These are phyloP conservation scores for Gelatoporia subvermispora DNA, from an alignment of 768 basidiomycete genomes.

Conservation along the genomic window DNA sequence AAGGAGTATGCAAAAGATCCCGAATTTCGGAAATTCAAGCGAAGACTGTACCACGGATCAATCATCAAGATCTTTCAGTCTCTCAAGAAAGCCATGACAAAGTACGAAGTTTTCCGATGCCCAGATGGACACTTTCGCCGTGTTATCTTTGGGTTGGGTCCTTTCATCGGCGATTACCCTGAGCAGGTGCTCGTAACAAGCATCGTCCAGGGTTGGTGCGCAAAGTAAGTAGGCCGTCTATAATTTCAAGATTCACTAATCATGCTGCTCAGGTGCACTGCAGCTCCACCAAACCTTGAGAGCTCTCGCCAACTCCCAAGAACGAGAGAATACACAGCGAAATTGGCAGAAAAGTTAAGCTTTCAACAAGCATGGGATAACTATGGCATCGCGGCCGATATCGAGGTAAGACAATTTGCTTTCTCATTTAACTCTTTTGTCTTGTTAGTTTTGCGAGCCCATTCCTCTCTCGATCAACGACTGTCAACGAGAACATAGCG, in stretches of 20 bases:
- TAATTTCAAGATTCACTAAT: background rate
- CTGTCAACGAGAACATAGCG: too few species aligned
- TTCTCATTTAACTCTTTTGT: too few species aligned
- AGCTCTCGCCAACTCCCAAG: too few species aligned
- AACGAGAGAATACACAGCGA: too few species aligned
- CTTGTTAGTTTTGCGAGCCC: too few species aligned
- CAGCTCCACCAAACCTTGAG: too few species aligned
- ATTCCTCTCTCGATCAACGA: too few species aligned
- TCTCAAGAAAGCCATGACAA: conserved; percentile 7
- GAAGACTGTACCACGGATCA: conserved; percentile 15
- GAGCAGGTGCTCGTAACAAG: conserved; percentile 29
- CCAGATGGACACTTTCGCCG: conserved; percentile 31
- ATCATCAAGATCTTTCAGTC: conserved; percentile 6
- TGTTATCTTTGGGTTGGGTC: conserved; percentile 26
- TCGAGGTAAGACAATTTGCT: too few species aligned
- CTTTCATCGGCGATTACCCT: conserved; percentile 35
- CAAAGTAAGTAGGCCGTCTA: conserved; percentile 12
- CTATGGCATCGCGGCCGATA: too few species aligned
- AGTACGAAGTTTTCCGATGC: conserved; percentile 21
- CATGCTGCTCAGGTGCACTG: too few species aligned
- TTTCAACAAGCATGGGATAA: too few species aligned
- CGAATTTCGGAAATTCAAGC: conserved; percentile 11
- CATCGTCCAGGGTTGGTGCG: conserved; percentile 26
- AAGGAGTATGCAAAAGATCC: conserved; percentile 8
- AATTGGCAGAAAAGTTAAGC: too few species aligned